Base-by-base conservation (phyloP, 108 stramenopile genomes). In the Mediolabrus comicus region DNA sequence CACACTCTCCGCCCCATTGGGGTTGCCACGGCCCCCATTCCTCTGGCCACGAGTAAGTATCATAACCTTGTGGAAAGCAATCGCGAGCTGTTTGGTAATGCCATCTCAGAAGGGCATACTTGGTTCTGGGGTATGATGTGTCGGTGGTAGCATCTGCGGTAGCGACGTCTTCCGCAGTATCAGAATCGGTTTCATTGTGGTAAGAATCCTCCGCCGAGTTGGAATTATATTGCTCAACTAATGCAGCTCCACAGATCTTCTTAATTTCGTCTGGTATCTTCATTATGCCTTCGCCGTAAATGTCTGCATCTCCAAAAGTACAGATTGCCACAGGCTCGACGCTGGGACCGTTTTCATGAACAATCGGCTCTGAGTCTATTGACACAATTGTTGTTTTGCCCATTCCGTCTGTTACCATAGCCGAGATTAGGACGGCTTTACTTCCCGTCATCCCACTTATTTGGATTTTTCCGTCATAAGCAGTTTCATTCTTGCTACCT, bases 91-190 rank as follows among this genome's bases (percentile, higher is more conserved):
- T 67, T 36, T 54, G 38, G 59, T 76, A 76, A 49, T 76, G 75
- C 75, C 75, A 76, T 49, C 67, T 41, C 3, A 76, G 75, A 33
- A 76, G 55, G 53, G 63, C 67, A 32, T 76, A 76, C 46, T 64
- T 36, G n/a, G 7, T 16, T 9, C 26, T 26, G 19, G 61, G 35
- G 19, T 11, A 39, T 28, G 25, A 25, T 24, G 59, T 26, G n/a
- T 34, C 26, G 12, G 24, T 55, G 28, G 54, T 29, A 19, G 12
- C 14, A n/a, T 0, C 4, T 17, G n/a, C 41, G 41, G 17, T 5
- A 43, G 19, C 8, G 7, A 49, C 4, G 46, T 49, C 46, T 19
- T 22, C 46, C 19, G 19, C n/a, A 16, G 46, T 8, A 49, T 49
- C 46, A n/a, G 46, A 3, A 49, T 16, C 41, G 3, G 16, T 4